These are phyloP conservation scores for Volvox reticuliferus DNA, from an alignment of 139 green algal genomes.

Conservation along the genomic window DNA sequence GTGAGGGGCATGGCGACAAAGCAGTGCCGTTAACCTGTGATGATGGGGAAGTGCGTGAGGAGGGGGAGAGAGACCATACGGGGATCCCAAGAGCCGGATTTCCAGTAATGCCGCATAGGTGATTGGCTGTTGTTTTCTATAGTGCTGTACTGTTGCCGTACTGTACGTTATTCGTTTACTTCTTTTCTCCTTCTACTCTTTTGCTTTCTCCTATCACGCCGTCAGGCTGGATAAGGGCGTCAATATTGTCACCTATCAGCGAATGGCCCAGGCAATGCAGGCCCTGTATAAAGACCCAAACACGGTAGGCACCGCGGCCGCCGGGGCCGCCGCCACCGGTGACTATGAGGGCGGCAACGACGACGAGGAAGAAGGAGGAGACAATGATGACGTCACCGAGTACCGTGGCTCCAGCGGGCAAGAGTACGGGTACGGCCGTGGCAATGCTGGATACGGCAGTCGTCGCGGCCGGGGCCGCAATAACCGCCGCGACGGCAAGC, in stretches of 20 bases:
- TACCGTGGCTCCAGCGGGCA: not conserved
- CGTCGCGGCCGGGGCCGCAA: not conserved
- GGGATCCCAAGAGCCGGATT: too few relatives aligned
- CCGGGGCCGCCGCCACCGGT: not conserved
- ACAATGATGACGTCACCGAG: not conserved
- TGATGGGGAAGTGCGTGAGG: not conserved
- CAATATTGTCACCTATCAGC: conserved; percentile 57
- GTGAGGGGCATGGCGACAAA: not conserved
- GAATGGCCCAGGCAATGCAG: conserved; percentile 50
- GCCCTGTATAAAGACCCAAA: conserved; percentile 48
- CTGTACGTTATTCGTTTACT: not conserved
- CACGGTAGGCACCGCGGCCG: not conserved
- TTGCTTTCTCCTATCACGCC: not conserved
- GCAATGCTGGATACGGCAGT: not conserved
- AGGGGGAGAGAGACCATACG: too few relatives aligned
- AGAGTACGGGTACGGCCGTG: not conserved
- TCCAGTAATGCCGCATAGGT: too few relatives aligned
- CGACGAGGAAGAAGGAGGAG: conserved; percentile 4
- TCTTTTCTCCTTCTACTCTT: not conserved
- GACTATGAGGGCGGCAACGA: not conserved
- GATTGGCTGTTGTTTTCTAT: too few relatives aligned
- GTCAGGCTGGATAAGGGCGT: conserved; percentile 58
- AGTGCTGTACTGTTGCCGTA: too few relatives aligned
- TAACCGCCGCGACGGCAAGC: not conserved
- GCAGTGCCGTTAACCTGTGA: too few relatives aligned